Evolutionary conservation across 352 stramenopile genomes (phyloP).

Genomic region (Achlya hypogyna): DNA sequence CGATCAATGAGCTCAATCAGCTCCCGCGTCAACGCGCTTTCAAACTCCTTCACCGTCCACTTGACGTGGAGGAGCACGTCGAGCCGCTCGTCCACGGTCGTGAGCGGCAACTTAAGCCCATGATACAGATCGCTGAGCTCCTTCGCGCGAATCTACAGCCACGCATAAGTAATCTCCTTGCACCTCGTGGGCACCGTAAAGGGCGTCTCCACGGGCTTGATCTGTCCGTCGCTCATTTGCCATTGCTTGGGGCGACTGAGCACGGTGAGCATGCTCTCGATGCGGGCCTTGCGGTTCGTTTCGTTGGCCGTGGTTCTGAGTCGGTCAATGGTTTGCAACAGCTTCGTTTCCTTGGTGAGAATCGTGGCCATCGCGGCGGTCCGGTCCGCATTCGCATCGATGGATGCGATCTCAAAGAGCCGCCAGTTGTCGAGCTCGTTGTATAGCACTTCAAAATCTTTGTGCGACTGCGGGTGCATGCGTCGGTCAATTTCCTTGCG

Average conservation of each 20-base stretch:
- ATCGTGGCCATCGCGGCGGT: constrained; percentile 48
- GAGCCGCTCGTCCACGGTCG: constrained; percentile 76
- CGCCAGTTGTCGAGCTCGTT: constrained; percentile 91
- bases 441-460: constrained; percentile 88
- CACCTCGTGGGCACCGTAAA: constrained; percentile 31
- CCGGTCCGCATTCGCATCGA: constrained; percentile 35
- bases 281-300: constrained; percentile 71
- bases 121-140: constrained; percentile 85
- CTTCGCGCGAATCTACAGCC: constrained; percentile 51
- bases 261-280: constrained; percentile 81
- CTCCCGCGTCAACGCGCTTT: constrained; percentile 81
- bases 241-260: constrained; percentile 87
- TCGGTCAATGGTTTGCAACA: constrained; percentile 83
- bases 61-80: constrained; percentile 90
- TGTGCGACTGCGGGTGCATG: constrained; percentile 77
- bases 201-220: constrained; percentile 85
- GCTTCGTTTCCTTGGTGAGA: constrained; percentile 71
- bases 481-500: constrained; percentile 65
- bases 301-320: constrained; percentile 78
- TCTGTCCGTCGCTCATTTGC: constrained; percentile 85
- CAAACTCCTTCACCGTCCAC: constrained; percentile 89
- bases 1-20: constrained; percentile 89
- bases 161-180: background rate
- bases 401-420: constrained; percentile 72
- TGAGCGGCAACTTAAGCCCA: constrained; percentile 44